Conservation (phyloP, 148 eudicot species). For the Chenopodium formosanum region DNA sequence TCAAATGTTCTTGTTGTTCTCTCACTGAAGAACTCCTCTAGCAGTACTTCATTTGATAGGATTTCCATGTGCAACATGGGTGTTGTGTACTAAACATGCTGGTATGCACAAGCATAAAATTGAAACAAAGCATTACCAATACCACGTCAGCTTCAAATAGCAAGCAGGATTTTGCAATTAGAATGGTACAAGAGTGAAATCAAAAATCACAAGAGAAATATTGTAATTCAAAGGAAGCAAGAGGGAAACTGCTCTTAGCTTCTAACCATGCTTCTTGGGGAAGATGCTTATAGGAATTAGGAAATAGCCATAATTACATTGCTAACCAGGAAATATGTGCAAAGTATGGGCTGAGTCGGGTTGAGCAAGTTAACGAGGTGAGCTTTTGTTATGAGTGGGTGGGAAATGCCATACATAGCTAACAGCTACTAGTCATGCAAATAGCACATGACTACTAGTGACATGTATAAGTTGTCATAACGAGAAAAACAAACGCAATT, state of each 20-base stretch:
- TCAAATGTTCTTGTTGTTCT: background rate
- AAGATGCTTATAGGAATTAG: background rate
- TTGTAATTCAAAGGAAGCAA: background rate
- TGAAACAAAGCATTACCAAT: background rate
- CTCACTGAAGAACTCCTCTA: background rate
- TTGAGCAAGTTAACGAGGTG: too few relatives aligned
- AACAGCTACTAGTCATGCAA: background rate
- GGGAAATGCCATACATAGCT: background rate
- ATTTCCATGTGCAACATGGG: background rate
- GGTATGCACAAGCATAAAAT: background rate
- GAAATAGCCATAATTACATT: background rate
- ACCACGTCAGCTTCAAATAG: background rate
- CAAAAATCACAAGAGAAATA: background rate
- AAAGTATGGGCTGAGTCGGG: background rate
- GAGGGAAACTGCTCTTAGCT: background rate
- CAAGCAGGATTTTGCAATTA: background rate
- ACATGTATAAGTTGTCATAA: background rate
- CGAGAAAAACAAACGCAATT: background rate
- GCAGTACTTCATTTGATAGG: background rate
- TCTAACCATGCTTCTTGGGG: background rate
- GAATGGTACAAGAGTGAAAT: background rate
- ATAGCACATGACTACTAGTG: background rate
- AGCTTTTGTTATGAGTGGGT: background rate
- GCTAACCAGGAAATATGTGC: background rate
- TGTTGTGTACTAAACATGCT: background rate